Evolutionary conservation across 331 rosid species (phyloP).

Genomic region (Prunus yedoensis): DNA sequence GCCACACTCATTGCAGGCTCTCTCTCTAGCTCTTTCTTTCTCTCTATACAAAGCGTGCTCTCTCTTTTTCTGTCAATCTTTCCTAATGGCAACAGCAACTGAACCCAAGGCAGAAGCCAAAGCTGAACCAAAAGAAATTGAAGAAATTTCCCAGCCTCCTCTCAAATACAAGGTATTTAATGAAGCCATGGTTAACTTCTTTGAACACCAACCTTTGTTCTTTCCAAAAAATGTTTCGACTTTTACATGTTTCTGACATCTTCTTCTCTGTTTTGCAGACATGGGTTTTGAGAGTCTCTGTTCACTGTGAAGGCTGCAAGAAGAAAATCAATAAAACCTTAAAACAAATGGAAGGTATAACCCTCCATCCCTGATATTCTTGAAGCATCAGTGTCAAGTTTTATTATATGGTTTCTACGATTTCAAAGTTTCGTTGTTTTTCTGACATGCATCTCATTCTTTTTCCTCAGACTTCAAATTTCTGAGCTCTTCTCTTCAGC

Average conservation of each 20-base stretch:
- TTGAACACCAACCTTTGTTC: background rate
- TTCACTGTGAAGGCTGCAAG: conserved; percentile 81
- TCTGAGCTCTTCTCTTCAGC: no score
- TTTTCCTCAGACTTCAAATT: no score
- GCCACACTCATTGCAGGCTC: conserved; percentile 1
- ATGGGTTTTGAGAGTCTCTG: conserved; percentile 57
- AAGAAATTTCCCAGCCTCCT: conserved; percentile 35
- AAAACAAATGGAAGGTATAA: conserved; percentile 59
- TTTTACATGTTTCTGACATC: conserved; percentile 8
- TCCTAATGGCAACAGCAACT: conserved; percentile 42
- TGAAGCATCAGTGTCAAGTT: no score
- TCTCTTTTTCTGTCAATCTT: conserved; percentile 5
- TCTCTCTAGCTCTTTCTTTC: background rate
- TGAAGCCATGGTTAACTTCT: background rate
- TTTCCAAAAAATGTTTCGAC: background rate
- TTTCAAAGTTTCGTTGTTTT: background rate
- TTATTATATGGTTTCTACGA: no score
- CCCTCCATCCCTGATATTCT: background rate
- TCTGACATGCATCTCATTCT: background rate
- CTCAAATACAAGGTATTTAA: conserved; percentile 59
- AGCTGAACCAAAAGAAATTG: conserved; percentile 35
- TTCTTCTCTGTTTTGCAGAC: conserved; percentile 33
- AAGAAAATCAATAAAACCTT: conserved; percentile 56
- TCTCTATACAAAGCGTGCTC: background rate
- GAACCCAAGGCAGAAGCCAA: conserved; percentile 11